Percentiles rank a stretch among this genome's conserved stretches.
phyloP scores from a whole-genome alignment of 2,329 filamentous ascomycete species.

The Chrysoporthe puriensis region DNA sequence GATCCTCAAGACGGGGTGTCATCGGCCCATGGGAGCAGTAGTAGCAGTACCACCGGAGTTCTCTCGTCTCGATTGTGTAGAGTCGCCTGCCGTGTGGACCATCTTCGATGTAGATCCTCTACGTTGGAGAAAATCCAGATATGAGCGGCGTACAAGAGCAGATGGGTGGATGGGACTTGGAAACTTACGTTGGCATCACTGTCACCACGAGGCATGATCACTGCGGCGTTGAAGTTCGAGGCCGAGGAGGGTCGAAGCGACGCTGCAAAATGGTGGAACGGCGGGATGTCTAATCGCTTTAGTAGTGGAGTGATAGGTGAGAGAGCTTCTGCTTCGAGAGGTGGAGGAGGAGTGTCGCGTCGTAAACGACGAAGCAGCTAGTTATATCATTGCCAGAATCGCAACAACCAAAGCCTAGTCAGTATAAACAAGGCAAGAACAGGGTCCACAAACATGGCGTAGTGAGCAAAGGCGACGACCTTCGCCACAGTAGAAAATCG shows the following conservation, averaged over 20 bases:
- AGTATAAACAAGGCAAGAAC: background rate
- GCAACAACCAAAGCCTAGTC: background rate
- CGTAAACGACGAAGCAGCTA: background rate
- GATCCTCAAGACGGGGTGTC: background rate
- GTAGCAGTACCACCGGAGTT: background rate
- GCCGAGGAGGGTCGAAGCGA: no score
- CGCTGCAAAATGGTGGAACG: background rate
- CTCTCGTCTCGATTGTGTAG: background rate
- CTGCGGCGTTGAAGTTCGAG: background rate
- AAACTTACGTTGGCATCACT: background rate
- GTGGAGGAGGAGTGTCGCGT: background rate
- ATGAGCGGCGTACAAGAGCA: background rate
- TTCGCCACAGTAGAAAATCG: background rate
- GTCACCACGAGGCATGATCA: background rate
- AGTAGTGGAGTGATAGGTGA: background rate
- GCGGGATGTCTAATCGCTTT: background rate
- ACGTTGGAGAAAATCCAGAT: background rate
- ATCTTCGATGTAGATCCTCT: background rate
- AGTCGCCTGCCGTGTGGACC: background rate
- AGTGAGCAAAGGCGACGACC: background rate
- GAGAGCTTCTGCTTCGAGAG: background rate
- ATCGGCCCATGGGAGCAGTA: slow-evolving; percentile 1
- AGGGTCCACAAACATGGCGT: background rate
- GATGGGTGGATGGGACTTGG: background rate
- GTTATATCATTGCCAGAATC: background rate